A percentile compares a stretch with the other conserved stretches of the same genome.
Conservation (phyloP, 75 land plant species). For the Chamaecyparis obtusa region DNA sequence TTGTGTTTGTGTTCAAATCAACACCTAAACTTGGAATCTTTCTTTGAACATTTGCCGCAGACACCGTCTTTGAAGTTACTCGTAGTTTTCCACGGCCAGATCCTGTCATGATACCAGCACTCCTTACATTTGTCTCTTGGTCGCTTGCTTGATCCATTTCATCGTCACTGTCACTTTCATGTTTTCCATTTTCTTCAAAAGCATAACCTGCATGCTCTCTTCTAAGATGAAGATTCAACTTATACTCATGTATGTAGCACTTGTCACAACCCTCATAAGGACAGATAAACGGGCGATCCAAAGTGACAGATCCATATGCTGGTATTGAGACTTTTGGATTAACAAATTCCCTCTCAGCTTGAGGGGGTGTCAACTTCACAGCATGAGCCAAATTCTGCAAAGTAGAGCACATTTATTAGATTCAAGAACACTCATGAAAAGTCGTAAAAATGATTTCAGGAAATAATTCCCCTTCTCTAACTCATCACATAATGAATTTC, state of each 20-base stretch:
- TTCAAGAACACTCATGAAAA: constrained; percentile 1
- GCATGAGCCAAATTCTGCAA: constrained; percentile 34
- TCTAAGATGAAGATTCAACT: constrained; percentile 89
- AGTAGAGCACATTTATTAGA: not conserved
- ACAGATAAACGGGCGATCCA: constrained; percentile 85
- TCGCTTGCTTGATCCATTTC: constrained; percentile 73
- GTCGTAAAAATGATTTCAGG: not conserved
- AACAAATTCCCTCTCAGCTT: constrained; percentile 36
- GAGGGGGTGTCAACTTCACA: constrained; percentile 28
- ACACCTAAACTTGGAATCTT: constrained; percentile 20
- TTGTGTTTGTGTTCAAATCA: constrained; percentile 22
- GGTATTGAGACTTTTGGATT: constrained; percentile 41
- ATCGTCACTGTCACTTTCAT: constrained; percentile 43
- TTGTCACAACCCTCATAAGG: constrained; percentile 92
- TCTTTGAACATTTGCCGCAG: constrained; percentile 40
- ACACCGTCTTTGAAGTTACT: constrained; percentile 44
- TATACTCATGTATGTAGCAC: constrained; percentile 94
- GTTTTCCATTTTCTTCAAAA: constrained; percentile 47
- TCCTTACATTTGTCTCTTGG: constrained; percentile 41
- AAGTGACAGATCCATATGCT: constrained; percentile 40
- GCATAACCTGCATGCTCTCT: constrained; percentile 69
- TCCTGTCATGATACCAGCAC: constrained; percentile 26
- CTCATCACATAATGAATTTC: not conserved
- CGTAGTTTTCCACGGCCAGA: constrained; percentile 50
- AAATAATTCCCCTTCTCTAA: not conserved